These are phyloP conservation scores for Pouteria glomerata DNA, from an alignment of 148 eudicot genomes.

Conservation along the genomic window DNA sequence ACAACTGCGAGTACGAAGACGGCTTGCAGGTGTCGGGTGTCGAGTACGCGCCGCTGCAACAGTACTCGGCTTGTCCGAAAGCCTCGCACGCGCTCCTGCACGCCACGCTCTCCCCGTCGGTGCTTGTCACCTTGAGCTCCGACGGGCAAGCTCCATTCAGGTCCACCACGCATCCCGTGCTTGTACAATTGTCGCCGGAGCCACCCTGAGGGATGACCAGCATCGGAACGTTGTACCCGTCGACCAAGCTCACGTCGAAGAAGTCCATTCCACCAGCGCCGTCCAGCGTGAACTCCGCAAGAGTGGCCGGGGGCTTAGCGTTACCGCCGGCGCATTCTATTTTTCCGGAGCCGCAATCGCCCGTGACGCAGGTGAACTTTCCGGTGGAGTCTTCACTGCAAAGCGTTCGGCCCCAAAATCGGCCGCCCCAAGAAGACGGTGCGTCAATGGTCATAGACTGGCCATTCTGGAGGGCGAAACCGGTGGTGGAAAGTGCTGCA, in stretches of 20 bases:
- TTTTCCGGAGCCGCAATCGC: conserved; percentile 63
- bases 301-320: conserved; percentile 60
- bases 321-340: conserved; percentile 48
- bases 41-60: conserved; percentile 56
- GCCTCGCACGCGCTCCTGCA: conserved; percentile 68
- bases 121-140: conserved; percentile 29
- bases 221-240: conserved; percentile 77
- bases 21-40: conserved; percentile 68
- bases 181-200: conserved; percentile 44
- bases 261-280: conserved; percentile 53
- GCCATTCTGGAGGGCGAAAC: conserved; percentile 53
- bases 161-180: conserved; percentile 51
- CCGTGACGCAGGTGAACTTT: conserved; percentile 59
- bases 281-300: conserved; percentile 61
- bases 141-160: conserved; percentile 50
- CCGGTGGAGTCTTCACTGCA: conserved; percentile 45
- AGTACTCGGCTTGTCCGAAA: conserved; percentile 36
- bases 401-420: conserved; percentile 67
- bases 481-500: conserved; percentile 48
- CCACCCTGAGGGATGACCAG: conserved; percentile 56
- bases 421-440: conserved; percentile 66
- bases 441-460: conserved; percentile 33
- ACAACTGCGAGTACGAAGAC: conserved; percentile 51
- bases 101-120: conserved; percentile 24
- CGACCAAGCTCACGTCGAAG: conserved; percentile 76